Conservation (phyloP, 345 rosid genomes). For the Pistacia integerrima region DNA sequence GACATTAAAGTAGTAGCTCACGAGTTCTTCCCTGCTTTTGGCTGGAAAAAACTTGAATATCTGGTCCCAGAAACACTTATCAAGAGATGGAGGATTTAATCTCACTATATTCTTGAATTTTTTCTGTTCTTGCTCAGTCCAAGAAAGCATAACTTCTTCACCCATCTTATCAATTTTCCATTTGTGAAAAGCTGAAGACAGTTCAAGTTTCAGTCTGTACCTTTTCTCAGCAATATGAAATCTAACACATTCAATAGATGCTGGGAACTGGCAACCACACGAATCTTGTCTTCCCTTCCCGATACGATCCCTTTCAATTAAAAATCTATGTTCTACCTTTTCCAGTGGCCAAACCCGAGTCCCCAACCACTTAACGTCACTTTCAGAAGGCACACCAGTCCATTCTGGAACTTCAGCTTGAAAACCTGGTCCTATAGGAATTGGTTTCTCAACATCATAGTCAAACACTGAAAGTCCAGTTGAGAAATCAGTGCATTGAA, state of each 20-base stretch:
- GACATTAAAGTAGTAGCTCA: constrained; percentile 79
- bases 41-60: constrained; percentile 40
- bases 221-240: constrained; percentile 64
- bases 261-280: constrained; percentile 70
- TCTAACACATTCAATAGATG: constrained; percentile 70
- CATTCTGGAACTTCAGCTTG: constrained; percentile 83
- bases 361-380: constrained; percentile 82
- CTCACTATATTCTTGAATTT: constrained; percentile 49
- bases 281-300: constrained; percentile 83
- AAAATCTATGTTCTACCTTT: constrained; percentile 29
- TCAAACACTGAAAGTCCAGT: constrained; percentile 37
- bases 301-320: constrained; percentile 82
- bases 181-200: constrained; percentile 62
- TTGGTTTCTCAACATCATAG: constrained; percentile 30
- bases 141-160: constrained; percentile 53
- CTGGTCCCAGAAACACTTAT: constrained; percentile 49
- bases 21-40: constrained; percentile 60
- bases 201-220: constrained; percentile 55
- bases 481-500: constrained; percentile 26
- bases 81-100: constrained; percentile 39
- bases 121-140: constrained; percentile 59
- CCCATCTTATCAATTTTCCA: constrained; percentile 80
- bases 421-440: constrained; percentile 61
- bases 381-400: constrained; percentile 50
- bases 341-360: constrained; percentile 69